Conservation (phyloP, 768 basidiomycete species). For the Sporobolomyces roseus region DNA sequence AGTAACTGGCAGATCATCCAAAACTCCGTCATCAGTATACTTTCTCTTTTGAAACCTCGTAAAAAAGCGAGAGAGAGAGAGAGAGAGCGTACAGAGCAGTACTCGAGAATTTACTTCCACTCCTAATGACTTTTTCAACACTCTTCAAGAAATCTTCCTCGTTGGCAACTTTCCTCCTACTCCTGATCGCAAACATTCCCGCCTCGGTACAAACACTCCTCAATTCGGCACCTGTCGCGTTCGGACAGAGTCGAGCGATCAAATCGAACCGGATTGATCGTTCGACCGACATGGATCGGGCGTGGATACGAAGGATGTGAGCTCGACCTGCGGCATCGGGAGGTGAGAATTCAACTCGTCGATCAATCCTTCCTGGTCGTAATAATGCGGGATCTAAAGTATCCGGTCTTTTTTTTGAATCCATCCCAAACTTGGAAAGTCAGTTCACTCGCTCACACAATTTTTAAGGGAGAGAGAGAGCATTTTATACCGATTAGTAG, state of each 20-base stretch:
- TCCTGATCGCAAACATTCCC: constrained; percentile 99
- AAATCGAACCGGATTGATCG: constrained; percentile 95
- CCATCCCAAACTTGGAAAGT: neutral
- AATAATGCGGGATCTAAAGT: constrained; percentile 94
- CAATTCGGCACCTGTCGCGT: constrained; percentile 97
- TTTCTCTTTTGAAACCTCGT: neutral
- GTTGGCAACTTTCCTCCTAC: constrained; percentile 89
- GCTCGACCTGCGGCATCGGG: constrained; percentile 95
- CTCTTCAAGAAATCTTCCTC: constrained; percentile 97
- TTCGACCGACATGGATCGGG: constrained; percentile 83
- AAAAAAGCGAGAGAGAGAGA: neutral
- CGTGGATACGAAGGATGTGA: constrained; percentile 94
- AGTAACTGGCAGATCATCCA: neutral
- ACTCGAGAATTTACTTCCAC: constrained; percentile 96
- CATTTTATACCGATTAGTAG: constrained; percentile 73
- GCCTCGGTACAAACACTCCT: constrained; percentile 97
- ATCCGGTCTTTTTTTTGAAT: constrained; percentile 74
- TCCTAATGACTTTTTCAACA: constrained; percentile 86
- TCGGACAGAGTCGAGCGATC: constrained; percentile 92
- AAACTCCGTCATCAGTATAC: neutral
- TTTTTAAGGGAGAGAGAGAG: neutral
- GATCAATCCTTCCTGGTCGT: constrained; percentile 90
- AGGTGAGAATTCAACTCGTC: constrained; percentile 91
- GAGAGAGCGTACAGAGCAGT: constrained; percentile 53
- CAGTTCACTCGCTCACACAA: neutral